Evolutionary conservation across 257 asterid species (phyloP), one percentile per base, ranked within the genome.

Genomic region (Solanum dulcamara): DNA sequence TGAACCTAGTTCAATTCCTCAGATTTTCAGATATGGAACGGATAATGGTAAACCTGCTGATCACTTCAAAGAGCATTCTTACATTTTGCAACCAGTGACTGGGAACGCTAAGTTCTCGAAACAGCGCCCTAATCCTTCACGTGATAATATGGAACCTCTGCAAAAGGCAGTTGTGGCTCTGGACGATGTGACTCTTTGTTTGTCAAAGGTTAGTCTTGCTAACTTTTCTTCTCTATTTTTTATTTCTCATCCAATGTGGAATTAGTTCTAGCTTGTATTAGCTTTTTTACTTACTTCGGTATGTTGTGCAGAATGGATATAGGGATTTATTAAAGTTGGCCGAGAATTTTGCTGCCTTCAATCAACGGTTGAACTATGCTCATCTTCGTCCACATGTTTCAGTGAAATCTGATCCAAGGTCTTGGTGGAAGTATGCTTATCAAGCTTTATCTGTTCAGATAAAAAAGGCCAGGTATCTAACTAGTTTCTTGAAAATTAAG

Each of bases 401-500:
- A 22, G 90, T 95, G 57, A 93, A 88, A 88, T 86, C 89, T 84
- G 91, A 94, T 89, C 96, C 98, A 74, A 90, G 90, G 89, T 86
- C 97, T 60, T 96, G 99, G 99, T 96, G 98, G 99, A 94, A 94
- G 92, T 96, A 94, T 88, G 98, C 94, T 22, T 91, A 82, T 89
- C 93, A 84, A 90, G 98, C 93, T 86, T 90, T 93, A 87, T 89
- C 95, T 62, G 97, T 95, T 85, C 95, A 93, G 89, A 86, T 83
- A 89, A 96, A 94, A 93, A 94, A 92, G 89, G 92, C 96, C 86
- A 92, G 99, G 99, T 96, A 89, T 83, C 50, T 66, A 44, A 75
- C 62, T 71, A 60, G 68, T 86, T 70, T 79, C 64, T 48, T 48
- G 15, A 79, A 22, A 79, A 79, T 79, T 77, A 77, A 28, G 64